phyloP scores from a whole-genome alignment of 768 basidiomycete genomes.

The Psilocybe sp. region DNA sequence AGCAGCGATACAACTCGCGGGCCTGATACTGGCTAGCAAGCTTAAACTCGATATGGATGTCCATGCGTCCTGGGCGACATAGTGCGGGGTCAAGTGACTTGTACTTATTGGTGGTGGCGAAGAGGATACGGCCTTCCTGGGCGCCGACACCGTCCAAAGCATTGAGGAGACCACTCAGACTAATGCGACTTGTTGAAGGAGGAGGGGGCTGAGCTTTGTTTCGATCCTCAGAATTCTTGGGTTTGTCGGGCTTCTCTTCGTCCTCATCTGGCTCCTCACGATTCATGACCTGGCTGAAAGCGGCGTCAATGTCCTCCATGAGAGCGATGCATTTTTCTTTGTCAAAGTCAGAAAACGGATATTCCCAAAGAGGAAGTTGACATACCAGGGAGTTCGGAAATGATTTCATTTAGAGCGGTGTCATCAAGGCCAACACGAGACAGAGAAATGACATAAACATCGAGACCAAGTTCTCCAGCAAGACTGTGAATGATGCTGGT shows the following conservation, averaged over 20 bases:
- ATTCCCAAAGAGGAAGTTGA: background rate
- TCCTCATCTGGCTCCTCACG: conserved; percentile 27
- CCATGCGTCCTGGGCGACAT: conserved; percentile 77
- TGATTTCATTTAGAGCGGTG: conserved; percentile 50
- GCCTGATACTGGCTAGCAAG: conserved; percentile 72
- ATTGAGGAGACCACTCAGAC: conserved; percentile 72
- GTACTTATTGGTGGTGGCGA: conserved; percentile 79
- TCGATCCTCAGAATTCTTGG: conserved; percentile 8
- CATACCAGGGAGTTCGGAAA: conserved; percentile 58
- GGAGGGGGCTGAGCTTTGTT: conserved; percentile 13
- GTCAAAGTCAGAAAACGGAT: conserved; percentile 5
- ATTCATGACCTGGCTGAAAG: conserved; percentile 49
- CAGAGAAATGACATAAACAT: conserved; percentile 72
- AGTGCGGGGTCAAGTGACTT: conserved; percentile 68
- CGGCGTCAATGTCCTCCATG: conserved; percentile 86
- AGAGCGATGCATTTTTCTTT: conserved; percentile 64
- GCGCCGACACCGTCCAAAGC: conserved; percentile 80
- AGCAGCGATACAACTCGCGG: conserved; percentile 59
- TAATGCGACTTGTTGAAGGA: conserved; percentile 36
- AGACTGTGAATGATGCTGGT: conserved; percentile 75
- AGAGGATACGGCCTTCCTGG: conserved; percentile 79
- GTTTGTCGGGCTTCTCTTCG: conserved; percentile 10
- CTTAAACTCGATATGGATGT: conserved; percentile 74
- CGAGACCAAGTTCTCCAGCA: conserved; percentile 73
- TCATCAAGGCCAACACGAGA: conserved; percentile 66